Evolutionary conservation across 1,284 basidiomycete species (phyloP), one percentile per base, ranked within the genome.

Genomic region (Thelephora terrestris): DNA sequence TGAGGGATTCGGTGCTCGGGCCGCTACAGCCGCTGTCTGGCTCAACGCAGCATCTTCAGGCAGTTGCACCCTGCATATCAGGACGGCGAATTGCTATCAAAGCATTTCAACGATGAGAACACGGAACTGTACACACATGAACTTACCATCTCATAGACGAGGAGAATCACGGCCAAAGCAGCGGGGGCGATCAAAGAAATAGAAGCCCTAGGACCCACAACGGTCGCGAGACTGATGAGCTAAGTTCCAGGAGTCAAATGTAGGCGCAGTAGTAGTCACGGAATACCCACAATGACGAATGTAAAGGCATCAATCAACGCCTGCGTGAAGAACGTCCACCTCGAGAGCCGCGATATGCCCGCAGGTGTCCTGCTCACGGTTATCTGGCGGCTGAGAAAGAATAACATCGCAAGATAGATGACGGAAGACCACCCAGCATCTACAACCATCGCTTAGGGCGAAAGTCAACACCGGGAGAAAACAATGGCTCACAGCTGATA

Each of bases 171-270:
- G 6, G 83, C 81, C 16, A 91, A 58, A 58, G 91, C 92, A 0
- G 87, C 87, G 1, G 90, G 88, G 0, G 85, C 85, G 35, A 92
- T 73, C 25, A 91, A 71, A 0, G 88, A 81, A 23, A 93, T 62
- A 1, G 85, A 85, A 2, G 88, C 78, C 43, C 81, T 71, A 43
- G 89, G 89, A 52, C 91, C 84, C 1, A 85, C 79, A 32, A 91
- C 68, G 45, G 92, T 82, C 2, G 85, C 87, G 50, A 93, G 82
- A 0, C 88, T 91, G 45, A 91, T 78, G 58, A 93, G 88, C 54
- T 75, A 47, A 10, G 27, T 50, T 36, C 47, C 43, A 37, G 17
- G 32, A 49, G 37, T 38, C 46, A 32, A 25, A 23, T 7, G 23
- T 17, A 21, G 24, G 12, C 37, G 7, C 14, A 23, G 39, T 4